Conservation (phyloP, 176 grass and related monocot genomes). For the Musa troglodytarum region DNA sequence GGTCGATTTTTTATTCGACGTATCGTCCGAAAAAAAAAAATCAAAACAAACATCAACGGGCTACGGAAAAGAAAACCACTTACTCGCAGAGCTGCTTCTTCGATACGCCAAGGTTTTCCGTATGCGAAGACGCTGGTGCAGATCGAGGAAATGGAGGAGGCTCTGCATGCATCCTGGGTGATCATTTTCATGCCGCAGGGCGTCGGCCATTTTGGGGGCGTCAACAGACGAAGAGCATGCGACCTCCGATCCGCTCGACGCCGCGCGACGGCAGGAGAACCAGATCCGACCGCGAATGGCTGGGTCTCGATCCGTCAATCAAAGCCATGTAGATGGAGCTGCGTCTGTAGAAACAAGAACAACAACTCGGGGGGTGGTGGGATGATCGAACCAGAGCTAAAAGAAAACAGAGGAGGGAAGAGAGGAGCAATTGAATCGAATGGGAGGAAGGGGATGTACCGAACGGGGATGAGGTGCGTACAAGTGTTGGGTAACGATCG, state of each 20-base stretch:
- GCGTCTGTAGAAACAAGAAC: not conserved
- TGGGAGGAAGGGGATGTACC: not conserved
- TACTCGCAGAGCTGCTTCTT: slow-evolving; percentile 30
- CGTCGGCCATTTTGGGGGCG: slow-evolving; percentile 31
- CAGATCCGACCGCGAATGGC: too few species aligned
- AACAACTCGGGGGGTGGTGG: not conserved
- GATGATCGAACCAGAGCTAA: too few species aligned
- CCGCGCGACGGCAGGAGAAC: too few species aligned
- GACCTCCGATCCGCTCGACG: not conserved
- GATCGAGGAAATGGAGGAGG: slow-evolving; percentile 53
- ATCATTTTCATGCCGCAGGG: slow-evolving; percentile 15
- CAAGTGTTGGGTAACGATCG: not conserved
- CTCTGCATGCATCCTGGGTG: slow-evolving; percentile 45
- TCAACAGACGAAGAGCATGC: slow-evolving; percentile 3
- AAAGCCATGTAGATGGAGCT: not conserved
- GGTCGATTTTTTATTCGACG: too few species aligned
- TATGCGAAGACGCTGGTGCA: slow-evolving; percentile 38
- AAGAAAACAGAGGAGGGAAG: not conserved
- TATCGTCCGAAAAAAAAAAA: not conserved
- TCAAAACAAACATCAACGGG: too few species aligned
- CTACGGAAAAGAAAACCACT: slow-evolving; percentile 3
- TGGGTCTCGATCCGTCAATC: not conserved
- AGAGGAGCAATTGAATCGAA: not conserved
- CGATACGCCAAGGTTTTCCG: slow-evolving; percentile 35
- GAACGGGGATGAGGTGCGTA: not conserved